Conservation (phyloP, 179 eudicot species). For the Actinidia chinensis region DNA sequence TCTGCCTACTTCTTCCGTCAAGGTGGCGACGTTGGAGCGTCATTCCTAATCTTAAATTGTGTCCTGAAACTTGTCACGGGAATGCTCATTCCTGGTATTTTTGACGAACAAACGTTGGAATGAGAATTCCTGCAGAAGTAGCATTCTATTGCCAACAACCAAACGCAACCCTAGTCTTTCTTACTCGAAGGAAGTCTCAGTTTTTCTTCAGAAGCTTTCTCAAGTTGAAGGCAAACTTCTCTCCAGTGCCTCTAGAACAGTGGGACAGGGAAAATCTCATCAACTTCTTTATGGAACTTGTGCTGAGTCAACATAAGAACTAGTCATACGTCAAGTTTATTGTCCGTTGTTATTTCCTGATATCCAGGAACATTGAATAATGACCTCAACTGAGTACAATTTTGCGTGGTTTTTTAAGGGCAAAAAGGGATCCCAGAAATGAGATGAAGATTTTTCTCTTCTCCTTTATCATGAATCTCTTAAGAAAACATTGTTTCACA, state of each 20-base stretch:
- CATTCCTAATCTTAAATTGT: conserved; percentile 70
- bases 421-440: conserved; percentile 89
- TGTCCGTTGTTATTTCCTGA: background rate
- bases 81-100: conserved; percentile 83
- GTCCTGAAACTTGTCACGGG: conserved; percentile 86
- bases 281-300: conserved; percentile 88
- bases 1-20: conserved; percentile 90
- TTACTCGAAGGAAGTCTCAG: conserved; percentile 76
- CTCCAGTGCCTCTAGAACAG: conserved; percentile 63
- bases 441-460: conserved; percentile 76
- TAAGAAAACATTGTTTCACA: conserved; percentile 82
- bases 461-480: conserved; percentile 92
- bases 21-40: conserved; percentile 78
- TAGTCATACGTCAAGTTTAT: background rate
- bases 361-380: background rate
- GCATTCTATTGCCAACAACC: too few relatives aligned
- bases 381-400: conserved; percentile 42
- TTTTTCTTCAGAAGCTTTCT: conserved; percentile 93
- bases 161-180: conserved; percentile 67
- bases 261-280: conserved; percentile 89
- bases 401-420: conserved; percentile 97
- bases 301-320: conserved; percentile 87
- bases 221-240: conserved; percentile 89
- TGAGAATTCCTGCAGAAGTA: conserved; percentile 78
- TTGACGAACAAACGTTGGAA: conserved; percentile 90